Base-by-base conservation (phyloP, 441 rosid genomes). In the Capsella rubella region DNA sequence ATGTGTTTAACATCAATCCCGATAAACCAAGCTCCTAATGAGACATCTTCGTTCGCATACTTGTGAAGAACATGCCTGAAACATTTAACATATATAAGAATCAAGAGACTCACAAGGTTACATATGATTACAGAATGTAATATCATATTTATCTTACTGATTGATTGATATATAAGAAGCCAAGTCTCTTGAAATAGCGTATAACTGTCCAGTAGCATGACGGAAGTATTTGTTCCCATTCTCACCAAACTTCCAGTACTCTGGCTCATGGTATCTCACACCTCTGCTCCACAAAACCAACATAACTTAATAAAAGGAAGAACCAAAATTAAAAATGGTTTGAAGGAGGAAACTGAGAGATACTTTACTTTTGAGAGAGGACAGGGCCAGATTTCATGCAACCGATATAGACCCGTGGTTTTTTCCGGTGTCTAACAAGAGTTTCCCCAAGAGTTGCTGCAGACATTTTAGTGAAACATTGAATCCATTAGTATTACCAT, bases 351-450 rank as follows among this genome's bases (percentile, higher is more conserved):
- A 28, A 52, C 10, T 37, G 29, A 12, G 35, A 60, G 37, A 67
- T 45, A 67, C 5, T 67, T 79, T 81, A 93, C 99, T 87, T 92
- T 73, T 93, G 97, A 69, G 85, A 82, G 69, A 95, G 97, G 62
- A 95, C 98, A 10, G 98, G 98, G 68, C 99, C 99, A 51, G 99
- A 95, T 76, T 92, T 93, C 99, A 95, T 95, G 89, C 99, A 95
- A 14, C 99, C 99, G 8, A 95, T 87, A 75, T 92, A 95, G 14
- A 91, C 85, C 34, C 91, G 82, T 39, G 85, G 89, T 70, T 93
- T 95, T 69, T 84, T 84, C 52, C 90, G 70, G 83, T 95, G 94
- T 80, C 96, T 86, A 69, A 85, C 84, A 67, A 95, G 86, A 56
- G 95, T 92, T 83, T 88, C 96, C 40, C 97, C 97, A 2, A 95